Evolutionary conservation across 768 basidiomycete species (phyloP), one percentile per base, ranked within the genome.

Genomic region (Xerocomellus amylosporus): DNA sequence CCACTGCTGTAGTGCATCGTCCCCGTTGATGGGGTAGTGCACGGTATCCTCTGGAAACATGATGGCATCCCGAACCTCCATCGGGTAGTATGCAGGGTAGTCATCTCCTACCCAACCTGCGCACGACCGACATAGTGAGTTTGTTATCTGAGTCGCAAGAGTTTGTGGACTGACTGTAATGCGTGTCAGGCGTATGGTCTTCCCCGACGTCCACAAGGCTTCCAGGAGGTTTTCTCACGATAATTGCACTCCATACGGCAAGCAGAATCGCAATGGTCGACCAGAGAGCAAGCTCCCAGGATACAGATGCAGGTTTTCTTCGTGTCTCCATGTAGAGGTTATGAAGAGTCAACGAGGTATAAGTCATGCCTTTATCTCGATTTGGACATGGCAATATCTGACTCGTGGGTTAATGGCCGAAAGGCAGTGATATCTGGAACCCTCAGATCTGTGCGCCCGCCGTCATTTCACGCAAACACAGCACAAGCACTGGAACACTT

Each of bases 51-150:
- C 65, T 48, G 65, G 66, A 36, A 68, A 54, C 60, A 66, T 60
- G 44, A 64, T 52, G 13, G 26, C 48, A 24, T 65, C 49, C 31
- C 39, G 61, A 37, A 66, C 56, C 10, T 60, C 55, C 61, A 66
- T 60, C 2, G 66, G 65, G 36, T 65, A 66, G 39, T 64, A 68
- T 38, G 53, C 53, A 40, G 66, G 65, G 31, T 60, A 63, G 47
- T 68, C 65, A n/a, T 66, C 66, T 44, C 53, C 66, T 26, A 60
- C 36, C 65, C 66, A 66, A 17, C 60, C 65, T 66, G 37, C 46
- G 30, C 8, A 22, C 33, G 34, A 33, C 8, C n/a, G 8, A 43
- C 14, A 7, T 5, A 24, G 51, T 58, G 41, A 58, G 49, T 54
- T 24, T 24, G 14, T 34, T n/a, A 15, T 43, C 4, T n/a, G 24